phyloP scores from a whole-genome alignment of 2,329 filamentous ascomycete genomes.

The Talaromyces amestolkiae region DNA sequence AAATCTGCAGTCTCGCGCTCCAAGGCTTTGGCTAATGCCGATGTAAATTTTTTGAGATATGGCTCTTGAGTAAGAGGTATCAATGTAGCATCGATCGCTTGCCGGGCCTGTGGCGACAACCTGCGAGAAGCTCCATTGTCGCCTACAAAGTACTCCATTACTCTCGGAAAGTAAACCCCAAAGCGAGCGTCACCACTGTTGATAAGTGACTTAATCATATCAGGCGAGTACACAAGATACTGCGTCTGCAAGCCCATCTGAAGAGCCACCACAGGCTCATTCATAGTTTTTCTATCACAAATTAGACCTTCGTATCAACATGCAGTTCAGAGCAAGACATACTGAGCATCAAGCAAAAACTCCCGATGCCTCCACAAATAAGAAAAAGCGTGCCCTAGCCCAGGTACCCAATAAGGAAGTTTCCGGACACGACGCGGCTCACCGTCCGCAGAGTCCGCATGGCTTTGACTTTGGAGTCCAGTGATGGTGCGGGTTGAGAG shows the following conservation, averaged over 20 bases:
- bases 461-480: conserved; percentile 34
- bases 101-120: conserved; percentile 34
- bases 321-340: neutral
- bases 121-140: conserved; percentile 39
- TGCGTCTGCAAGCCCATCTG: conserved; percentile 51
- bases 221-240: conserved; percentile 51
- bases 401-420: conserved; percentile 60
- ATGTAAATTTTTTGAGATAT: conserved; percentile 44
- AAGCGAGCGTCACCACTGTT: conserved; percentile 30
- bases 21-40: conserved; percentile 38
- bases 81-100: conserved; percentile 39
- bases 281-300: conserved; percentile 32
- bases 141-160: conserved; percentile 45
- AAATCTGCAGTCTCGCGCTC: conserved; percentile 53
- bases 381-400: conserved; percentile 53
- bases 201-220: conserved; percentile 45
- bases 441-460: conserved; percentile 22
- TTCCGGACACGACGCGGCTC: conserved; percentile 43
- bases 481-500: conserved; percentile 41
- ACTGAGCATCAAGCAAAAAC: conserved; percentile 48
- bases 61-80: conserved; percentile 48
- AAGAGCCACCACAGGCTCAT: conserved; percentile 48
- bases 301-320: conserved; percentile 19
- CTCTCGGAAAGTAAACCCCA: conserved; percentile 32
- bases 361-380: conserved; percentile 48